Evolutionary conservation across 768 basidiomycete species (phyloP), one percentile per base, ranked within the genome.

Genomic region (Atractiella rhizophila): DNA sequence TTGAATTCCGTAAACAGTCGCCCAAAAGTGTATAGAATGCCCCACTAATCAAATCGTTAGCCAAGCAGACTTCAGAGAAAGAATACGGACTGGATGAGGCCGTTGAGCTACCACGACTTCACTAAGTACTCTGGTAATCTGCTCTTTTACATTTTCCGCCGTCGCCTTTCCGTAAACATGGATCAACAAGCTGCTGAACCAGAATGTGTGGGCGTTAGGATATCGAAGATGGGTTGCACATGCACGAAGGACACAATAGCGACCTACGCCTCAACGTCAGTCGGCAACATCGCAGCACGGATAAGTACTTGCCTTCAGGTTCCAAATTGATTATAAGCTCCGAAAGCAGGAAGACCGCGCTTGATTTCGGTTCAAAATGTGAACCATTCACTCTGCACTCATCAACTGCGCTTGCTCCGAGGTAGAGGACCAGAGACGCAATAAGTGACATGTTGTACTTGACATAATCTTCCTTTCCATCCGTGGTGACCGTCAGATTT

Each of bases 171-270:
- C 54, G 63, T 94, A 96, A 32, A 88, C 69, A 57, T 83, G 71
- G 39, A 96, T 69, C 40, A 94, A 64, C 48, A 94, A 67, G 33
- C 74, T 77, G 57, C 76, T 80, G 67, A 88, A 96, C 83, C 86
- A 98, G 59, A 82, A 77, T 37, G 88, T 98, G 66, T 98, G 91
- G 9, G 86, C 80, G 54, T 86, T 91, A 25, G 91, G 88, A 66
- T 88, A 96, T 53, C 91, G 80, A 48, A 98, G 65, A 57, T 96
- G 88, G 51, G 85, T 69, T 32, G 82, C 77, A 58, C 88, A 74
- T n/a, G 86, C 73, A 51, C 74, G 81, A 50, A 96, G 63, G 49
- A 96, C 66, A 59, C 83, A 77, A 62, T 96, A 82, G 71, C 91
- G 85, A 48, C 85, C 88, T 94, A 50, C 1, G 28, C 16, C 6